Base-by-base conservation (phyloP, 805 yeast species). In the Yamadazyma akitaensis region DNA sequence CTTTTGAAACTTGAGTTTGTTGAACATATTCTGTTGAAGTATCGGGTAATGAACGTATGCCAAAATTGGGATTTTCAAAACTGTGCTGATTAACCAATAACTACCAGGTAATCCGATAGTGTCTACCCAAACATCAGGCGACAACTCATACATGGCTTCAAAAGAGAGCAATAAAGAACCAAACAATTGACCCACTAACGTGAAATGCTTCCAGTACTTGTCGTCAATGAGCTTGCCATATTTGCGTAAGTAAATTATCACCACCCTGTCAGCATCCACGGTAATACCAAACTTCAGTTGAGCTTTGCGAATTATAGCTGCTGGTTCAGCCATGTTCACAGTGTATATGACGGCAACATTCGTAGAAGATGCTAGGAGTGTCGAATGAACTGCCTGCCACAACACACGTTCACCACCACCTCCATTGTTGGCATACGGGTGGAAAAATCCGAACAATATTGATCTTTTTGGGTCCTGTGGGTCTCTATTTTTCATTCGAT, bases 391-490 rank as follows among this genome's bases (percentile, higher is more conserved):
- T 0, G 97, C 96, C 46, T 88, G 90, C 99, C 99, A 94, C 35
- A 94, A 70, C 0, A 94, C 99, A 47, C 92, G 80, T 62, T 94
- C 99, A 19, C 99, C 99, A 26, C 99, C 99, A 16, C 99, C 99
- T 39, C 96, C 96, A 34, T 96, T 95, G 61, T 87, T 88, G 53
- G 97, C 90, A 57, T 84, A 87, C 0, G 99, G 99, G 66, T 94
- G 99, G 70, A 94, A 90, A 59, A 86, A 91, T 5, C 98, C 99
- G 61, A 72, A 84, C 10, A 88, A 63, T 9, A 73, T 54, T 35
- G 58, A 62, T 24, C 87, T 59, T 13, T 53, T 48, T 1, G 67
- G 62, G 54, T 75, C 79, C 2, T 58, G 51, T 2, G 63, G 62
- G 43, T 61, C 68, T 33, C 75, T 57, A 8, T 63, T 60, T 39